Base-by-base conservation (phyloP, 805 yeast species). In the Isabelozyma gotoi region DNA sequence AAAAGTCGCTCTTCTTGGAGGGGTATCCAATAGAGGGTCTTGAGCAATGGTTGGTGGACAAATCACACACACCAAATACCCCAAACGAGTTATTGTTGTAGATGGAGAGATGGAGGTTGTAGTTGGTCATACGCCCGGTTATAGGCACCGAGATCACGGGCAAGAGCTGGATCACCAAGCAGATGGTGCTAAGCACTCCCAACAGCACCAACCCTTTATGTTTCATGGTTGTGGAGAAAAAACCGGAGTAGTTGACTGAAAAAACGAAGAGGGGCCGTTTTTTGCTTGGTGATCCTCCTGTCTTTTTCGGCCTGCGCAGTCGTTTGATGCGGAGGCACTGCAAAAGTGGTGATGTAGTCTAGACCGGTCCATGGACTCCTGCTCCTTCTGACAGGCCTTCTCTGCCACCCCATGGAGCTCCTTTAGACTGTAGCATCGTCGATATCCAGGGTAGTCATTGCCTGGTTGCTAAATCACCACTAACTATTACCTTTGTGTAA, bases 61-160 rank as follows among this genome's bases (percentile, higher is more conserved):
- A 39, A 45, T 67, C 65, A 48, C 77, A 72, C 33, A 71, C 48
- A 2, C 77, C 77, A 51, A 71, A 67, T n/a, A 72, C 75, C 1
- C 77, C 77, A 53, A 63, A 72, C n/a, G 66, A 56, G 37, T 58
- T 50, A 47, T 65, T 60, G 32, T 56, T 53, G 44, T 56, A 67
- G 19, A 52, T 52, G 15, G 74, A 65, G 17, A 72, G 53, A 41
- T 57, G 58, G 29, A 72, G 47, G 14, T 49, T 46, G 38, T 57
- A 55, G 35, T 47, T 45, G 3, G 57, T 52, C 7, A 42, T 39
- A 5, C 50, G 45, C n/a, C 67, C 61, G 0, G 74, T 67, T 7
- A 72, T 43, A 5, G 77, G 77, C 10, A 72, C 77, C 7, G 74
- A 62, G 19, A 72, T 59, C 31, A 71, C 67, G 24, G 73, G 69